Evolutionary conservation across 2,329 filamentous ascomycete species (phyloP).

Genomic region (Plenodomus lindquistii): DNA sequence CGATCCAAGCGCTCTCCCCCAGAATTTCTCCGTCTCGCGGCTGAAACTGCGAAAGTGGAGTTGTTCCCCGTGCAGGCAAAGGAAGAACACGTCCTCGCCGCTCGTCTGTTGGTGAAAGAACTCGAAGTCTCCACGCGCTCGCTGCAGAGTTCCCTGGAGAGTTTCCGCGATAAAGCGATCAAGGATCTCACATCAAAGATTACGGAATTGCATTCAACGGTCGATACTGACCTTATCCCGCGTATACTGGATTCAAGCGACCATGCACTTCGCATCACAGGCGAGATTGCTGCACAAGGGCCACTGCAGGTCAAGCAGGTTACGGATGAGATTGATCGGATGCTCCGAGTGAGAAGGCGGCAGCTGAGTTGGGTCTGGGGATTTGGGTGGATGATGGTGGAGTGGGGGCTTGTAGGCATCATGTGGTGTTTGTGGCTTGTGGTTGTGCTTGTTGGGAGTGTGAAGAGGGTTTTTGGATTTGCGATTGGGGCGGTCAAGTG

Average conservation of each 20-base stretch:
- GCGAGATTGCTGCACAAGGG: conserved; percentile 75
- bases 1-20: conserved; percentile 48
- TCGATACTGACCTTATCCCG: conserved; percentile 57
- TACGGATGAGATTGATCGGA: conserved; percentile 70
- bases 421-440: conserved; percentile 96
- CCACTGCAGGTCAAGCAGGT: conserved; percentile 80
- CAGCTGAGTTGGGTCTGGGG: conserved; percentile 75
- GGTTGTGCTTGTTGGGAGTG: conserved; percentile 73
- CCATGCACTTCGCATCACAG: conserved; percentile 76
- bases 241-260: conserved; percentile 72
- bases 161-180: conserved; percentile 53
- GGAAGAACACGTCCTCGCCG: conserved; percentile 59
- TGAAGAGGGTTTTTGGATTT: conserved; percentile 66
- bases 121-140: conserved; percentile 52
- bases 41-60: conserved; percentile 49
- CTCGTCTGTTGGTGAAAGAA: conserved; percentile 53
- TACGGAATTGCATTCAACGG: conserved; percentile 50
- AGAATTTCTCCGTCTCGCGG: conserved; percentile 44
- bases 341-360: conserved; percentile 72
- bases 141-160: conserved; percentile 55
- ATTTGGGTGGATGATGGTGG: conserved; percentile 78
- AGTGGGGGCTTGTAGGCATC: conserved; percentile 84
- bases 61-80: conserved; percentile 53
- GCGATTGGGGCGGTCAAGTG: conserved; percentile 68
- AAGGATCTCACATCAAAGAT: conserved; percentile 49